A percentile compares a stretch with the other conserved stretches of the same genome.
These are phyloP conservation scores for Ceratocystis lukuohia DNA, from an alignment of 2,329 filamentous ascomycete genomes.

Conservation along the genomic window DNA sequence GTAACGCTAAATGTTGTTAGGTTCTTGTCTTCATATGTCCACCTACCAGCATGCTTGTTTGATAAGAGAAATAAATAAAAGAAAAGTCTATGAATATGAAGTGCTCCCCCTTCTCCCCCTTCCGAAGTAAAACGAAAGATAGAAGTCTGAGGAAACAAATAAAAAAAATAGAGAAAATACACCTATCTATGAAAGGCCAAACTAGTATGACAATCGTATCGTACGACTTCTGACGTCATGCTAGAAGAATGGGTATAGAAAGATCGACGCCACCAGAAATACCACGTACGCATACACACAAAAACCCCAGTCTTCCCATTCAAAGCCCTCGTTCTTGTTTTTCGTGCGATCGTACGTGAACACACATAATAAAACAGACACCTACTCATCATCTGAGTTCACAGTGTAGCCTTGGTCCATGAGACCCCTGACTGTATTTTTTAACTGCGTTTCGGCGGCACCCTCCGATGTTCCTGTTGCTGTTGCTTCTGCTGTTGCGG, in stretches of 20 bases:
- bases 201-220: not conserved
- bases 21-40: not conserved
- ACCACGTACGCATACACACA: not conserved
- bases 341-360: not conserved
- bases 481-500: constrained; percentile 36
- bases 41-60: too few species aligned
- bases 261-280: not conserved
- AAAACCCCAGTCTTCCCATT: not conserved
- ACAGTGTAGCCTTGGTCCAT: constrained; percentile 13
- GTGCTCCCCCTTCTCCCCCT: not conserved
- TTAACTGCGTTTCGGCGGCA: constrained; percentile 11
- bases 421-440: constrained; percentile 14
- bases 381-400: not conserved
- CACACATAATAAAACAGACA: not conserved
- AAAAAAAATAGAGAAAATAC: not conserved
- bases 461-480: not conserved
- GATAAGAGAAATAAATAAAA: not conserved
- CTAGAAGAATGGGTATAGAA: constrained; percentile 5
- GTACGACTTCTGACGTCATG: constrained; percentile 3
- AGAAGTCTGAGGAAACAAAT: not conserved
- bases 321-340: too few species aligned
- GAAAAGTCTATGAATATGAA: not conserved
- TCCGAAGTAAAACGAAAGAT: not conserved
- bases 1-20: not conserved
- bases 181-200: not conserved